A percentile compares a stretch with the other conserved stretches of the same genome.
Conservation (phyloP, 2,329 filamentous ascomycete genomes). For the Byssoonygena ceratinophila region DNA sequence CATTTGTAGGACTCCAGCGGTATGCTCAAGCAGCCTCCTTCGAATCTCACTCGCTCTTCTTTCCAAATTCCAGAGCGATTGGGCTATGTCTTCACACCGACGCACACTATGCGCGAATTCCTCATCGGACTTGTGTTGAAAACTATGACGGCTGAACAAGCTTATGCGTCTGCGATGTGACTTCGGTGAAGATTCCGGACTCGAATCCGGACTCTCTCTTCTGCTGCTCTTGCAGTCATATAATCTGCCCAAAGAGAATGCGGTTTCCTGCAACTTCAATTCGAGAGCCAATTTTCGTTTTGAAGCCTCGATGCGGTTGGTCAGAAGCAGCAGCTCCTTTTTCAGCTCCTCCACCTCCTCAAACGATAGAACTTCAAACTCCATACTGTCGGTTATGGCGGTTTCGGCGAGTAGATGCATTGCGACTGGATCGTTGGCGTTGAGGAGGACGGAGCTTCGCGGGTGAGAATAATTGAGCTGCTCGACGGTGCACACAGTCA, state of each 20-base stretch:
- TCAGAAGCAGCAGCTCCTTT: constrained; percentile 65
- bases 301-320: constrained; percentile 68
- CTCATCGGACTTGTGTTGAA: constrained; percentile 41
- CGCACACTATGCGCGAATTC: constrained; percentile 64
- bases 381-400: constrained; percentile 75
- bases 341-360: constrained; percentile 88
- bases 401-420: constrained; percentile 91
- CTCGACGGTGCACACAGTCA: constrained; percentile 27
- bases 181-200: constrained; percentile 34
- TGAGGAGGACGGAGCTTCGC: constrained; percentile 29
- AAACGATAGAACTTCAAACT: constrained; percentile 75
- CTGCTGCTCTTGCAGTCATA: constrained; percentile 56
- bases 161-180: constrained; percentile 45
- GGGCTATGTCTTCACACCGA: constrained; percentile 75
- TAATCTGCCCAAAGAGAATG: constrained; percentile 71
- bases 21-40: constrained; percentile 71
- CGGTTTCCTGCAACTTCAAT: constrained; percentile 87
- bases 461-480: constrained; percentile 44
- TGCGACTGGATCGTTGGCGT: constrained; percentile 53
- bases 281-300: constrained; percentile 78
- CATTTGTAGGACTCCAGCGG: constrained; percentile 80
- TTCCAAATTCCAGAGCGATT: constrained; percentile 70
- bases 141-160: constrained; percentile 39
- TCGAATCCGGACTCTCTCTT: constrained; percentile 24
- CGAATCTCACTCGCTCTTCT: constrained; percentile 65